Base-by-base conservation (phyloP, 2,329 filamentous ascomycete species). In the Macroventuria anomochaeta region DNA sequence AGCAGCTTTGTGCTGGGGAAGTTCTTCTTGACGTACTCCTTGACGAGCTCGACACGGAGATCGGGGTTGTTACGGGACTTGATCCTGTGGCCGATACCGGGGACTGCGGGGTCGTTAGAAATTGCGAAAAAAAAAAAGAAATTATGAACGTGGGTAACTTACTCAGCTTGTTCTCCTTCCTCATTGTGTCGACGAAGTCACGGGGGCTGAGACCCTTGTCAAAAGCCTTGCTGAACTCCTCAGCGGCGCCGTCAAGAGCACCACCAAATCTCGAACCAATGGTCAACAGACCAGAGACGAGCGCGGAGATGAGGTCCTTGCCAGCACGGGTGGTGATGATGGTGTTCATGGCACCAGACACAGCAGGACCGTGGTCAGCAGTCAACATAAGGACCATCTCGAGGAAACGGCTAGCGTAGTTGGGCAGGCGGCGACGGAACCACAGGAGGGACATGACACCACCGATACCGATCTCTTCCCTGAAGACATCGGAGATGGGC, bases 311-410 rank as follows among this genome's bases (percentile, higher is more conserved):
- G 67, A 99, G 83, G 76, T 99, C 95, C 85, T 99, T 99, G 78
- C 95, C 95, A 61, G 95, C 95, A 90, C 95, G 91, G 56, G 95
- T 99, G 61, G 95, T 99, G 77, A 99, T 97, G 78, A 99, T 99
- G 77, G 95, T 99, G 88, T 99, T 99, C 95, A 99, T 99, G 78
- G 95, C 95, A 85, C 95, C 95, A 69, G 95, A 99, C 69, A 99
- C 95, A 70, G 95, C 95, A 48, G 95, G 95, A 80, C 95, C 95
- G 87, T 99, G 95, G 76, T 99, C 95, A 70, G 95, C 95, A 75
- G 95, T 99, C 75, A 99, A 87, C 95, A 99, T 99, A 78, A 99
- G 93, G 65, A 99, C 95, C 95, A 99, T 99, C 85, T 99, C 95
- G 68, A 99, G 82, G 85, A 99, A 99, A 82, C 96, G 96, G 85